A percentile compares a stretch with the other conserved stretches of the same genome.
Conservation (phyloP, 2,329 filamentous ascomycete species). For the Penicillium sp. region DNA sequence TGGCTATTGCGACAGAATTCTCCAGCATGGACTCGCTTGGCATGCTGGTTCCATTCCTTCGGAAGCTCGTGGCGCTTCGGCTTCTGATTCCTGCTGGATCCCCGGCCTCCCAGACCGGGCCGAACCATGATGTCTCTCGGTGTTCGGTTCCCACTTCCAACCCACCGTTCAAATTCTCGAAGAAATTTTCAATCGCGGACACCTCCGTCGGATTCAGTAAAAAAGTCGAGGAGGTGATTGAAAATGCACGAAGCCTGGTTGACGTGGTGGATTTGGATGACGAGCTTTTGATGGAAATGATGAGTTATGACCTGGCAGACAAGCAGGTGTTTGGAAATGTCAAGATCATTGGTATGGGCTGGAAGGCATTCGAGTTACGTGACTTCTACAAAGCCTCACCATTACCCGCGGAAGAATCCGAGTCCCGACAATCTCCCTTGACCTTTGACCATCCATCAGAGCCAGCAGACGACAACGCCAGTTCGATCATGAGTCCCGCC, state of each 20-base stretch:
- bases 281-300: constrained; percentile 29
- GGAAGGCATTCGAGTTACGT: constrained; percentile 40
- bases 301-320: constrained; percentile 34
- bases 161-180: not conserved
- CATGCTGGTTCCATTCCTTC: constrained; percentile 42
- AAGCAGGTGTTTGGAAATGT: constrained; percentile 32
- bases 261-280: constrained; percentile 42
- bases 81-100: constrained; percentile 38
- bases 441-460: constrained; percentile 11
- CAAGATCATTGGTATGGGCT: constrained; percentile 39
- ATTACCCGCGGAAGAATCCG: constrained; percentile 6
- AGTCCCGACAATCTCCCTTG: constrained; percentile 16
- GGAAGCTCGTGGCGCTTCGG: constrained; percentile 41
- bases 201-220: constrained; percentile 5
- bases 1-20: constrained; percentile 52
- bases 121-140: constrained; percentile 4
- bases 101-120: constrained; percentile 7
- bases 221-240: constrained; percentile 8
- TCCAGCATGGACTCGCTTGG: constrained; percentile 40
- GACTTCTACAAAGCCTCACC: constrained; percentile 37
- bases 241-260: constrained; percentile 26
- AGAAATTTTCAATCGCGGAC: not conserved
- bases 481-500: not conserved
- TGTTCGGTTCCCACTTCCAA: constrained; percentile 1
- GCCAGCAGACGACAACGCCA: constrained; percentile 1